Evolutionary conservation across 345 rosid species (phyloP).

Genomic region (Nephelium lappaceum): DNA sequence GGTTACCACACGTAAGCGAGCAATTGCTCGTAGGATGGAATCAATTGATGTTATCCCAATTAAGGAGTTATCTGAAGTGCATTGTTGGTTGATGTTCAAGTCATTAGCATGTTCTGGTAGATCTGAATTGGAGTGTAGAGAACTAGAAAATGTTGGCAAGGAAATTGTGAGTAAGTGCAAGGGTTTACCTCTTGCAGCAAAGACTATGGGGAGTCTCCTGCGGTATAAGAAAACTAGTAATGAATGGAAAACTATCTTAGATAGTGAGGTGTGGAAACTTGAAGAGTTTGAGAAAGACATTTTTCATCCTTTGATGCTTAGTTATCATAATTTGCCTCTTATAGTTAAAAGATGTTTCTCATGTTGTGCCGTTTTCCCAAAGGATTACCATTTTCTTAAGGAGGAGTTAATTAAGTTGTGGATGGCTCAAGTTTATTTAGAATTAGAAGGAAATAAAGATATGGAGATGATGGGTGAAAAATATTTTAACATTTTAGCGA

Average conservation of each 20-base stretch:
- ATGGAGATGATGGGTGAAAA: not conserved
- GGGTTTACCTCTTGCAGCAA: not conserved
- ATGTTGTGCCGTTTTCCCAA: not conserved
- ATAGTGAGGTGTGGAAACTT: not conserved
- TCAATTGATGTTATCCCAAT: too few relatives aligned
- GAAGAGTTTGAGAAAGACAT: not conserved
- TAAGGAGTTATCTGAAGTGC: not conserved
- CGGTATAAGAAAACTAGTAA: not conserved
- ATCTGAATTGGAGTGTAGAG: not conserved
- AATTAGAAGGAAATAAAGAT: not conserved
- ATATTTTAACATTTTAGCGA: too few relatives aligned
- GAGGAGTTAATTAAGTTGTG: not conserved
- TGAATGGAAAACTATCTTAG: not conserved
- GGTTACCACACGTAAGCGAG: too few relatives aligned
- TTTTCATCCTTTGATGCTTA: not conserved
- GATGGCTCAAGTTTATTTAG: not conserved
- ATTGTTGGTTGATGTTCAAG: not conserved
- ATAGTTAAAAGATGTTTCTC: not conserved
- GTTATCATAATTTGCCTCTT: not conserved
- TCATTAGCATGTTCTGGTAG: not conserved
- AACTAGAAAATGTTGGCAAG: not conserved
- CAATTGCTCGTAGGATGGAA: too few relatives aligned
- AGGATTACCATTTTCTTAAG: not conserved
- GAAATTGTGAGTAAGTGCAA: not conserved
- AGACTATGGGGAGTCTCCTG: not conserved